These are phyloP conservation scores for Phoma sp. DNA, from an alignment of 2,329 filamentous ascomycete species.

Conservation along the genomic window DNA sequence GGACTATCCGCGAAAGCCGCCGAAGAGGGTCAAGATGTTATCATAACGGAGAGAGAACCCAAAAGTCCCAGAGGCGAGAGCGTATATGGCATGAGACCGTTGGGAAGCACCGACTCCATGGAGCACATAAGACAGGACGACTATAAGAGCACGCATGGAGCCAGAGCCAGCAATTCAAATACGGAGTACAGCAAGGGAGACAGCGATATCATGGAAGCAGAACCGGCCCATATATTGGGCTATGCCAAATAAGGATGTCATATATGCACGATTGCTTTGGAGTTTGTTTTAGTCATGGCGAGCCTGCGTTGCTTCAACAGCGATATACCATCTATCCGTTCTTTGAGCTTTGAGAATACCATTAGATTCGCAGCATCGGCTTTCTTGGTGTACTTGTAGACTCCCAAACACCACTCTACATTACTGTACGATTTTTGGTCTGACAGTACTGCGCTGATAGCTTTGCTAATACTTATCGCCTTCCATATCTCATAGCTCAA, in stretches of 20 bases:
- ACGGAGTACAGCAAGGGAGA: conserved; percentile 24
- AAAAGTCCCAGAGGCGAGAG: conserved; percentile 8
- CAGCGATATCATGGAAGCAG: conserved; percentile 14
- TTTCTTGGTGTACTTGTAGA: no score
- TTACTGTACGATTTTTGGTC: no score
- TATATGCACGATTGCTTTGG: no score
- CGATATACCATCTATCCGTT: no score
- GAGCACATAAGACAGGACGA: conserved; percentile 17
- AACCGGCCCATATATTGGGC: conserved; percentile 23
- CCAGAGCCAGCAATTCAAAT: conserved; percentile 21
- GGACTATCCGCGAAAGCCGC: conserved; percentile 14
- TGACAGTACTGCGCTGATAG: no score
- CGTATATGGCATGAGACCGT: conserved; percentile 25
- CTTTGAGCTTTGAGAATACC: no score
- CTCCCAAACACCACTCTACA: no score
- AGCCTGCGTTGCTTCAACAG: no score
- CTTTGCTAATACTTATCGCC: no score
- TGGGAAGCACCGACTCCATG: conserved; percentile 25
- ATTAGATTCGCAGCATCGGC: no score
- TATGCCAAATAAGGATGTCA: conserved; percentile 8
- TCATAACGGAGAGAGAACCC: conserved; percentile 17
- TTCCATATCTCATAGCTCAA: no score
- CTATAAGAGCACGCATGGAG: conserved; percentile 4
- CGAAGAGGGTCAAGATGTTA: conserved; percentile 14
- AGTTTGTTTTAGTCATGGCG: no score